phyloP scores from a whole-genome alignment of 257 asterid genomes.

The Mentha longifolia region DNA sequence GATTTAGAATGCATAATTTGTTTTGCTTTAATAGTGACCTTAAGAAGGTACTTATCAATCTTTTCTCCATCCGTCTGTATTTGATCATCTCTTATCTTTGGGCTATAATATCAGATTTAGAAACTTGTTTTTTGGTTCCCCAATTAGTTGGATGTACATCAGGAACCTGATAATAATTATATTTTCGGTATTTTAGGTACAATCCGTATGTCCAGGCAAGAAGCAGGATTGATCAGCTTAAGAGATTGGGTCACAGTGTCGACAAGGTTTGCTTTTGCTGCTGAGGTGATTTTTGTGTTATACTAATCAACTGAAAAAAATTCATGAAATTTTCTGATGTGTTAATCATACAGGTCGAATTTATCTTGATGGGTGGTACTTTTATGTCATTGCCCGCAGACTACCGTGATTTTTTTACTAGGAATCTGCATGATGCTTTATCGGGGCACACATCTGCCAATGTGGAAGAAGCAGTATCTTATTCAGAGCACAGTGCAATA shows the following conservation, averaged over 20 bases:
- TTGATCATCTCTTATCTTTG: slow-evolving; percentile 22
- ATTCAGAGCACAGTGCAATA: slow-evolving; percentile 90
- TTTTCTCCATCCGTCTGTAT: not conserved
- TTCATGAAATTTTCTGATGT: slow-evolving; percentile 23
- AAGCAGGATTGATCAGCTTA: slow-evolving; percentile 95
- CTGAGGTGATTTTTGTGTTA: slow-evolving; percentile 24
- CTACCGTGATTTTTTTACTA: slow-evolving; percentile 84
- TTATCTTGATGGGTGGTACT: slow-evolving; percentile 99
- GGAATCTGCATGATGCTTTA: slow-evolving; percentile 97
- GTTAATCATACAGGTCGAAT: slow-evolving; percentile 76
- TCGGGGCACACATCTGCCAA: slow-evolving; percentile 97
- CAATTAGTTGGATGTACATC: not conserved
- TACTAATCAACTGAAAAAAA: not conserved
- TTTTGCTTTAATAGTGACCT: not conserved
- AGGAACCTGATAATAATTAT: slow-evolving; percentile 12
- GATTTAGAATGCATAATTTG: not conserved
- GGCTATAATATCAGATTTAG: slow-evolving; percentile 1
- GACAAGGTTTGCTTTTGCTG: slow-evolving; percentile 72
- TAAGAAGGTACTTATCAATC: slow-evolving; percentile 2
- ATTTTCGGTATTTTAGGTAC: slow-evolving; percentile 53
- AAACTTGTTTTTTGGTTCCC: not conserved
- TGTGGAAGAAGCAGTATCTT: slow-evolving; percentile 96
- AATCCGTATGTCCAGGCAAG: slow-evolving; percentile 99
- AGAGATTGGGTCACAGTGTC: slow-evolving; percentile 97
- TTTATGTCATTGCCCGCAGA: slow-evolving; percentile 98